A percentile compares a stretch with the other conserved stretches of the same genome.
These are phyloP conservation scores for Sporisorium reilianum DNA, from an alignment of 1,284 basidiomycete genomes.

Conservation along the genomic window DNA sequence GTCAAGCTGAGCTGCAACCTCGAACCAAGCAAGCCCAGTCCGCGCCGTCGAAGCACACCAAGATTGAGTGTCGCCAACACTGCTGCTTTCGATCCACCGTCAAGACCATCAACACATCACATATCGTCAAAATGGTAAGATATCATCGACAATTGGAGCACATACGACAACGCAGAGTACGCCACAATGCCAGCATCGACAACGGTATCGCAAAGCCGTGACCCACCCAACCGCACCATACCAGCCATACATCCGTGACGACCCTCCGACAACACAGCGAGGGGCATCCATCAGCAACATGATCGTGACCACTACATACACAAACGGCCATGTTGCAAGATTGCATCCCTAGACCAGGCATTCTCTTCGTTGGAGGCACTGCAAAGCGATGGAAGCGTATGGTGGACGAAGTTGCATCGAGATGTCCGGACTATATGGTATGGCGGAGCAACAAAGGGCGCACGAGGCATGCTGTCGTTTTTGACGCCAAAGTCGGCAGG, in stretches of 20 bases:
- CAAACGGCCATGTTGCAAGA: neutral
- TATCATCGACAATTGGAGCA: slow-evolving; percentile 23
- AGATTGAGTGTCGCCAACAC: slow-evolving; percentile 10
- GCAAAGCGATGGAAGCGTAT: neutral
- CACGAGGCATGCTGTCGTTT: no score
- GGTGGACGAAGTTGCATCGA: neutral
- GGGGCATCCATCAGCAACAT: neutral
- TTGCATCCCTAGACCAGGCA: neutral
- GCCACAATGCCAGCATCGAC: slow-evolving; percentile 16
- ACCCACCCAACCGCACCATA: slow-evolving; percentile 1
- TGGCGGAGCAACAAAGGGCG: no score
- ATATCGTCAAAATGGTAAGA: slow-evolving; percentile 56
- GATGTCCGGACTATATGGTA: neutral
- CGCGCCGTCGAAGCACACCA: slow-evolving; percentile 12
- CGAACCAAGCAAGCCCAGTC: neutral
- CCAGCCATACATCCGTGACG: neutral
- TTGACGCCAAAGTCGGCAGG: neutral
- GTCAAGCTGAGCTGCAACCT: neutral
- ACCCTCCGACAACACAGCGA: neutral
- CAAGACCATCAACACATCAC: slow-evolving; percentile 54
- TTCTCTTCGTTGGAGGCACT: neutral
- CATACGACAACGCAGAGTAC: slow-evolving; percentile 20
- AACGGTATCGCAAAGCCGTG: neutral
- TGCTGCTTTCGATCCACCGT: slow-evolving; percentile 46
- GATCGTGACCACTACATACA: neutral